Percentiles rank a stretch among this genome's conserved stretches.
Conservation (phyloP, 305 asterid genomes). For the Solanum hybrid region DNA sequence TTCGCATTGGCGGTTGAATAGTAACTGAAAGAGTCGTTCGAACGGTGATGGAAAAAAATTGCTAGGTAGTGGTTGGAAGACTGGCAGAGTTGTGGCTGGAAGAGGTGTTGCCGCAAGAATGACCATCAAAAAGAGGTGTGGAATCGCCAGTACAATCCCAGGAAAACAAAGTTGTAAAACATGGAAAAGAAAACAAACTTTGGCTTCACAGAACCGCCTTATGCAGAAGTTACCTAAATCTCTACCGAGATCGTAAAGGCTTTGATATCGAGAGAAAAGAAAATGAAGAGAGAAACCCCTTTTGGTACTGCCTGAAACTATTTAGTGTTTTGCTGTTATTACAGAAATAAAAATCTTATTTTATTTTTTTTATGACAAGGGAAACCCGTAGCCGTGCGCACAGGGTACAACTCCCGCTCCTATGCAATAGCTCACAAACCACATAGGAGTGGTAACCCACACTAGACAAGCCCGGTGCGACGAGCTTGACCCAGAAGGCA, state of each 20-base stretch:
- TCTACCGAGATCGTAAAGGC: not conserved
- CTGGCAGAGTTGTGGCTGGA: too few species aligned
- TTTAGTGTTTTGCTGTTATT: not conserved
- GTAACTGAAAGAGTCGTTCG: not conserved
- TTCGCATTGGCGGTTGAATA: not conserved
- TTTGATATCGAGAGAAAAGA: not conserved
- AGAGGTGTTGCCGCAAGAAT: not conserved
- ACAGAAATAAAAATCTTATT: not conserved
- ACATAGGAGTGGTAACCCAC: too few species aligned
- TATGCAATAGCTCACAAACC: too few species aligned
- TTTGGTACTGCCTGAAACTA: not conserved
- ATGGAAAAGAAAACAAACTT: not conserved
- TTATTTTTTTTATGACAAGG: not conserved
- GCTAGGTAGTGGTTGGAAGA: not conserved
- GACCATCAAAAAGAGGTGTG: not conserved
- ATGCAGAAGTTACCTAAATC: not conserved
- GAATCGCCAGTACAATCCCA: not conserved
- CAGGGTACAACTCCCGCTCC: too few species aligned
- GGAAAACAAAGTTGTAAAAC: not conserved
- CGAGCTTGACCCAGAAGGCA: too few species aligned
- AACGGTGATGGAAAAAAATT: not conserved
- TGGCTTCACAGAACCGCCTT: not conserved
- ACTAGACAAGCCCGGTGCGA: too few species aligned
- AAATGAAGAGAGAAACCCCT: not conserved
- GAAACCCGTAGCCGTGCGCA: too few species aligned